Percentiles rank a stretch among this genome's conserved stretches.
These are phyloP conservation scores for Hygrocybe coccinea DNA, from an alignment of 768 basidiomycete species.

Conservation along the genomic window DNA sequence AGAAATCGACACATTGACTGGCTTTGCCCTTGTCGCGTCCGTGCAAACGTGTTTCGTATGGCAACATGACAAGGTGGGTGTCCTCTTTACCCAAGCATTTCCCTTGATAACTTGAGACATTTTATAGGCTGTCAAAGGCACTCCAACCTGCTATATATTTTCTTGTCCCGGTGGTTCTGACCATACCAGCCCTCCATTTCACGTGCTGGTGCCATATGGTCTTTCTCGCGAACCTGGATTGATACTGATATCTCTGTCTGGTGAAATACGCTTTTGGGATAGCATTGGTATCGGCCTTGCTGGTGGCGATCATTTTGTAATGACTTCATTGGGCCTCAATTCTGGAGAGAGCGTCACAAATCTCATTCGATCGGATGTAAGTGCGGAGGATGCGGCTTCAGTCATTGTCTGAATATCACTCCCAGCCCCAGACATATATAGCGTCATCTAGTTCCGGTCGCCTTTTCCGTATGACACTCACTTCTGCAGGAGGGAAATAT, in stretches of 20 bases:
- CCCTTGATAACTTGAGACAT: slow-evolving; percentile 5
- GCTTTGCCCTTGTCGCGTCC: slow-evolving; percentile 70
- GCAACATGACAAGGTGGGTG: slow-evolving; percentile 68
- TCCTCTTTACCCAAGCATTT: neutral
- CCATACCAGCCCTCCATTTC: slow-evolving; percentile 41
- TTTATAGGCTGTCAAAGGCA: slow-evolving; percentile 55
- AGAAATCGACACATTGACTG: slow-evolving; percentile 64
- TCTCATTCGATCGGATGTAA: slow-evolving; percentile 59
- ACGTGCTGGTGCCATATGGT: slow-evolving; percentile 65
- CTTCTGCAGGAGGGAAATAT: slow-evolving; percentile 65
- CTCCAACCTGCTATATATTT: slow-evolving; percentile 81
- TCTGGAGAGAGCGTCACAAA: slow-evolving; percentile 59
- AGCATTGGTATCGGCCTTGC: slow-evolving; percentile 79
- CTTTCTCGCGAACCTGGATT: slow-evolving; percentile 79
- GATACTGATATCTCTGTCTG: slow-evolving; percentile 66
- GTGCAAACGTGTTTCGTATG: slow-evolving; percentile 75
- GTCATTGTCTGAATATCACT: slow-evolving; percentile 5
- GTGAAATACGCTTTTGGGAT: slow-evolving; percentile 83
- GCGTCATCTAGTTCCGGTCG: slow-evolving; percentile 63
- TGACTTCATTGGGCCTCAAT: slow-evolving; percentile 44
- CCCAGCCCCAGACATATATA: slow-evolving; percentile 60
- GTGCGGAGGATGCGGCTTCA: neutral
- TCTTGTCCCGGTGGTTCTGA: slow-evolving; percentile 53
- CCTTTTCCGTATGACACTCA: slow-evolving; percentile 58
- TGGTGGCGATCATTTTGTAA: slow-evolving; percentile 64